Base-by-base conservation (phyloP, 495 filamentous ascomycete species). In the Polyplosphaeria fusca region DNA sequence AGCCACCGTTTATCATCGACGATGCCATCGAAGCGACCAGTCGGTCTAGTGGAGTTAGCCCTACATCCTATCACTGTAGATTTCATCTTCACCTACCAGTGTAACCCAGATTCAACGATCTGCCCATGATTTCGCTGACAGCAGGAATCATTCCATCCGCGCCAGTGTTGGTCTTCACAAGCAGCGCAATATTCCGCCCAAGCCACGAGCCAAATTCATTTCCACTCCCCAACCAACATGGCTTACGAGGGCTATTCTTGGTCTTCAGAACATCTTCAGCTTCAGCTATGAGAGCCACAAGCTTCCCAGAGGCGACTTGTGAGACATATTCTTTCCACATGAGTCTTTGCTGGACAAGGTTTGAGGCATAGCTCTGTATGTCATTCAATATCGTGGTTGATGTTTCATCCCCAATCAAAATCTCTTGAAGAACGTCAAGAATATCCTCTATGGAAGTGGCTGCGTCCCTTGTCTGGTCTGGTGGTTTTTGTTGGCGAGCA, bases 201-300 rank as follows among this genome's bases (percentile, higher is more conserved):
- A 96, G 69, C 93, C 94, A 97, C 3, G 70, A 61, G 7, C 79
- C 74, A 73, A 86, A 97, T 9, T 77, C 60, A 39, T 69, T 70
- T 0, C 84, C 82, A 67, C 85, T 78, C 5, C 84, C 79, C 23
- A 89, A 62, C 92, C 91, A 96, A 63, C 53, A 26, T 41, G 30
- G 43, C 30, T 45, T 20, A 37, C 42, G 40, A 43, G 38, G 9
- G 3, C 13, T 4, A 27, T 39, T 68, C 55, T 23, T 65, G 56
- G 70, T 55, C 57, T 74, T 72, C 38, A 75, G 56, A 40, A 84
- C 64, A 40, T 80, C 76, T 22, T 85, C 77, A n/a, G 87, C 89
- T 71, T 96, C 88, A 12, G 90, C 89, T 30, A 82, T 78, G 43
- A 82, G 67, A 0, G 86, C 84, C 13, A 94, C 63, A 19, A 96